These are phyloP conservation scores for Silene uniflora DNA, from an alignment of 148 eudicot species.

Conservation along the genomic window DNA sequence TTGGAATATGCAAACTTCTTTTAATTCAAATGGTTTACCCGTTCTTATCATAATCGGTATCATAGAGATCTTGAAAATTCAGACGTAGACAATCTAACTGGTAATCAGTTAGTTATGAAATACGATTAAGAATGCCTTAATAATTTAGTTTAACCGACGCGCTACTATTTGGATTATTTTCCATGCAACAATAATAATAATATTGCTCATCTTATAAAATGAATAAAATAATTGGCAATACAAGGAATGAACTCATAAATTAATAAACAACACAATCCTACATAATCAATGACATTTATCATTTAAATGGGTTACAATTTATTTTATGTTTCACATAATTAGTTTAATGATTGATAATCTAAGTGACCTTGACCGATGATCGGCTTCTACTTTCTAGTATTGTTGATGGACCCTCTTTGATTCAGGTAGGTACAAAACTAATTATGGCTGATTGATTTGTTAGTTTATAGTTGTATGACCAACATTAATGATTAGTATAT, in stretches of 20 bases:
- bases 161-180: neutral
- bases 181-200: neutral
- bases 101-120: neutral
- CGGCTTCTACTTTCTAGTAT: neutral
- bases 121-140: neutral
- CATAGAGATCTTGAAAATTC: neutral
- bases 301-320: neutral
- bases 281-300: too few relatives aligned
- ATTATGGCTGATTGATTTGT: conserved; percentile 13
- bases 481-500: neutral
- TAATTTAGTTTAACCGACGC: neutral
- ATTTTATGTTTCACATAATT: conserved; percentile 9
- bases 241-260: too few relatives aligned
- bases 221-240: too few relatives aligned
- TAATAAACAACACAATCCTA: too few relatives aligned
- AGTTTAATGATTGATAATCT: conserved; percentile 14
- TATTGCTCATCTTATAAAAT: neutral
- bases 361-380: conserved; percentile 30
- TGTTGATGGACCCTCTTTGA: conserved; percentile 14
- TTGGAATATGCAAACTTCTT: too few relatives aligned
- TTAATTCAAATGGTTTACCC: too few relatives aligned
- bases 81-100: neutral
- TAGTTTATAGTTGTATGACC: conserved; percentile 12
- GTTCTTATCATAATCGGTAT: neutral
- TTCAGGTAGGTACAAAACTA: conserved; percentile 36